Evolutionary conservation across 2,329 filamentous ascomycete species (phyloP), one percentile per base, ranked within the genome.

Genomic region (Daldinia sp.): DNA sequence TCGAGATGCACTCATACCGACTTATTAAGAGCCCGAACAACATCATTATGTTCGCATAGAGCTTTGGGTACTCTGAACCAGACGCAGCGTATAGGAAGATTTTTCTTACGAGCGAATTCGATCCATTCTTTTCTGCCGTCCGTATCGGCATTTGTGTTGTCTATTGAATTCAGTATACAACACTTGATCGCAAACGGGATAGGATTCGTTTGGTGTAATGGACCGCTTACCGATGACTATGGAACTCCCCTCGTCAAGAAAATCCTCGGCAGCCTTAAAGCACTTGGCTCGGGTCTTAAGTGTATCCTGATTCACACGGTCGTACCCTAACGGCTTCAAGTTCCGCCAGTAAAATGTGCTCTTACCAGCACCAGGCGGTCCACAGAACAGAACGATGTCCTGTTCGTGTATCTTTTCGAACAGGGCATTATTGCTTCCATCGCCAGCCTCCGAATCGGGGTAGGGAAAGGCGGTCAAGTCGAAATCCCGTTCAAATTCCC

Each of bases 131-230:
- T 83, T 67, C 95, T 85, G 21, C 90, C 92, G 53, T 92, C 90
- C 9, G 82, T 76, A 77, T 96, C 91, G 27, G 94, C 87, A 75
- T 99, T 99, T n/a, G 95, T 98, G 76, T 97, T 98, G 77, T 99
- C 95, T 95, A 25, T 25, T 27, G 10, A 4, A 21, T 34, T 11
- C 7, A 61, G 61, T 21, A 27, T 13, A 37, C n/a, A 1, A 15
- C 8, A 23, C 15, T 23, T n/a, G n/a, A n/a, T n/a, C n/a, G n/a
- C n/a, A n/a, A 37, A 17, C 4, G 27, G 11, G 6, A 15, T 49
- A 17, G 57, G 15, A 65, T 25, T 25, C 6, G 13, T 27, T 15
- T 25, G 39, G 27, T 21, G 13, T 8, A 57, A 35, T 1, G n/a
- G 34, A 35, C 2, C 11, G 37, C 70, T 23, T 83, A 95, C 92